phyloP scores from a whole-genome alignment of 495 filamentous ascomycete species.

The Penicillium silybi region DNA sequence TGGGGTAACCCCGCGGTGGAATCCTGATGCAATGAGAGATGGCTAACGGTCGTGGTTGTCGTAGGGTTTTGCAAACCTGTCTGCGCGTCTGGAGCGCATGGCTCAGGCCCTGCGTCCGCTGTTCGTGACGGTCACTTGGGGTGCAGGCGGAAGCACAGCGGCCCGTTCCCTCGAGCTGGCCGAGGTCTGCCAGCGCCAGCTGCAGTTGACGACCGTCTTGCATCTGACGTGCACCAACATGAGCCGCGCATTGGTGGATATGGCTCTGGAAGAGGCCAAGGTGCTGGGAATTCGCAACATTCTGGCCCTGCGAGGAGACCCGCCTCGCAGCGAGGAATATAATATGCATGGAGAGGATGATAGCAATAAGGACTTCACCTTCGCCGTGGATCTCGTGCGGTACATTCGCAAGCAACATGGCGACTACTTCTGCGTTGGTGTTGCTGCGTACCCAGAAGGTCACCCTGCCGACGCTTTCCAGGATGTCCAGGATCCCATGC shows the following conservation, averaged over 20 bases:
- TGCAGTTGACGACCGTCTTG: constrained; percentile 90
- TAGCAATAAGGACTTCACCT: constrained; percentile 78
- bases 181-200: constrained; percentile 88
- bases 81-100: constrained; percentile 93
- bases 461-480: constrained; percentile 88
- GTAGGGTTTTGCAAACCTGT: constrained; percentile 85
- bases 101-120: constrained; percentile 81
- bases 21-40: constrained; percentile 1
- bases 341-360: constrained; percentile 58
- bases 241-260: constrained; percentile 79
- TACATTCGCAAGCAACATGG: constrained; percentile 85
- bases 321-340: constrained; percentile 87
- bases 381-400: constrained; percentile 83
- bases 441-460: constrained; percentile 92
- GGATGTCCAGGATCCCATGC: constrained; percentile 68
- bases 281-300: constrained; percentile 93
- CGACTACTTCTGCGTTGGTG: constrained; percentile 95
- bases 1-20: constrained; percentile 37
- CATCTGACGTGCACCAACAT: constrained; percentile 98
- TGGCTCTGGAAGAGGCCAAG: constrained; percentile 87
- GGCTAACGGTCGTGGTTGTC: constrained; percentile 13
- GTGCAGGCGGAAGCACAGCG: constrained; percentile 88
- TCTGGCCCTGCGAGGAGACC: constrained; percentile 89
- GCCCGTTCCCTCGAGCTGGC: constrained; percentile 88
- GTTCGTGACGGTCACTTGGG: constrained; percentile 98